A percentile compares a stretch with the other conserved stretches of the same genome.
These are phyloP conservation scores for Phytophthora agathidicida DNA, from an alignment of 352 stramenopile genomes.

Conservation along the genomic window DNA sequence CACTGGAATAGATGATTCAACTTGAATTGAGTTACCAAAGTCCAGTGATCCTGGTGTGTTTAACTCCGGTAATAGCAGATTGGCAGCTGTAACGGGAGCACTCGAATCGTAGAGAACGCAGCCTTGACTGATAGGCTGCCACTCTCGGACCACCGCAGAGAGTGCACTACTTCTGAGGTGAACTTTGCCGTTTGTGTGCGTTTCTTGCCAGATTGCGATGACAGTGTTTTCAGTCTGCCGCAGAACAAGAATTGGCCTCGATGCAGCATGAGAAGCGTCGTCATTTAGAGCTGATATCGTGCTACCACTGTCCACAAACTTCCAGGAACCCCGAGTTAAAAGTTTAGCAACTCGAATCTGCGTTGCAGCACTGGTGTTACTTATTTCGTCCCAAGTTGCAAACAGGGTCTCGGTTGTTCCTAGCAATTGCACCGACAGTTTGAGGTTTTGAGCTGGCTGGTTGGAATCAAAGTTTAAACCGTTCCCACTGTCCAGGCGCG, in stretches of 20 bases:
- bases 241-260: slow-evolving; percentile 30
- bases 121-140: slow-evolving; percentile 55
- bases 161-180: slow-evolving; percentile 46
- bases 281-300: slow-evolving; percentile 52
- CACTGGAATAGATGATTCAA: slow-evolving; percentile 59
- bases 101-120: slow-evolving; percentile 58
- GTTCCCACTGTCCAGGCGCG: slow-evolving; percentile 31
- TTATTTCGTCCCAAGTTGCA: slow-evolving; percentile 61
- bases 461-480: slow-evolving; percentile 54
- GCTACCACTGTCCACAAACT: slow-evolving; percentile 47
- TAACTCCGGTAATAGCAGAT: slow-evolving; percentile 54
- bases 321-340: slow-evolving; percentile 25
- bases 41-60: slow-evolving; percentile 58
- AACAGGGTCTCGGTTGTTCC: slow-evolving; percentile 36
- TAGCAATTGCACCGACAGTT: slow-evolving; percentile 31
- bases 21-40: slow-evolving; percentile 48
- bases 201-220: slow-evolving; percentile 57
- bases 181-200: slow-evolving; percentile 29
- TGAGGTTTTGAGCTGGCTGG: slow-evolving; percentile 51
- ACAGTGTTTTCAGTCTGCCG: slow-evolving; percentile 12
- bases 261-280: slow-evolving; percentile 31
- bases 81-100: slow-evolving; percentile 33
- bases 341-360: slow-evolving; percentile 58
- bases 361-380: slow-evolving; percentile 17
- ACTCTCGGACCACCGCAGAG: slow-evolving; percentile 19